phyloP scores from a whole-genome alignment of 257 asterid species.

The Nicotiana noctiflora region DNA sequence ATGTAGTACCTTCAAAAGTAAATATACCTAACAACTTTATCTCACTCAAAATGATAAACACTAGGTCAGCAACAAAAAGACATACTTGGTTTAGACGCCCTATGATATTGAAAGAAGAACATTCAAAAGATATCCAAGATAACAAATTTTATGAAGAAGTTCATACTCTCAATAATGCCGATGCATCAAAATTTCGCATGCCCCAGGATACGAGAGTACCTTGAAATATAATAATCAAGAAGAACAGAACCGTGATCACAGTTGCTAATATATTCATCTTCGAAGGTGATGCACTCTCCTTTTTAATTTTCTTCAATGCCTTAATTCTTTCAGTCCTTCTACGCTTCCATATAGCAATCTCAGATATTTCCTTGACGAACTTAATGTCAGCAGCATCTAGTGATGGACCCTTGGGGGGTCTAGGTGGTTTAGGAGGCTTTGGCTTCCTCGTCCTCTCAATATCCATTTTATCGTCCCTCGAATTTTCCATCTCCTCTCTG shows the following conservation, averaged over 20 bases:
- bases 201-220: constrained; percentile 37
- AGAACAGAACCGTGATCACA: constrained; percentile 57
- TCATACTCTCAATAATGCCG: background rate
- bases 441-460: constrained; percentile 21
- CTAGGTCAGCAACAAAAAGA: background rate
- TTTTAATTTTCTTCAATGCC: constrained; percentile 50
- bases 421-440: constrained; percentile 78
- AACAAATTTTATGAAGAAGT: background rate
- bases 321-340: constrained; percentile 49
- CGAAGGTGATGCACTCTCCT: constrained; percentile 48
- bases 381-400: constrained; percentile 69
- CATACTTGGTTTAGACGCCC: background rate
- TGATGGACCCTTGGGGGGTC: constrained; percentile 86
- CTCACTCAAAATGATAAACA: background rate
- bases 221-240: constrained; percentile 66
- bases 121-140: background rate
- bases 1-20: background rate
- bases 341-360: constrained; percentile 55
- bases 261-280: constrained; percentile 45
- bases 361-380: constrained; percentile 66
- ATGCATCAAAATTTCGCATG: background rate
- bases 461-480: too few species aligned
- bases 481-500: too few species aligned
- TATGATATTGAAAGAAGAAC: background rate
- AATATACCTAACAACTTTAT: background rate